Percentiles rank a stretch among this genome's conserved stretches.
Evolutionary conservation across 2,329 filamentous ascomycete genomes (phyloP).

Genomic region (Phialophora tarda): DNA sequence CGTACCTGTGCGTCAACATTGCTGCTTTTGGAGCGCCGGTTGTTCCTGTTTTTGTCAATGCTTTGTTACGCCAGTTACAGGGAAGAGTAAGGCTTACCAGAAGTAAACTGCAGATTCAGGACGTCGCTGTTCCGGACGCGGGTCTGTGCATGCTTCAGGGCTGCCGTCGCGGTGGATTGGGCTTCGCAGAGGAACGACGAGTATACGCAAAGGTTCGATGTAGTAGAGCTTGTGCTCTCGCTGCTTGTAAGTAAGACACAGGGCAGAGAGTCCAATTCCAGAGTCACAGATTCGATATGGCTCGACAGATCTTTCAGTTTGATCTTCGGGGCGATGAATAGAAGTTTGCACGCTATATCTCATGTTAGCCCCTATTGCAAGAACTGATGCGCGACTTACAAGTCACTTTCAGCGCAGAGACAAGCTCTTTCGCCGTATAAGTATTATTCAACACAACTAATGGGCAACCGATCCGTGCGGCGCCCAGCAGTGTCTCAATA

Average conservation of each 20-base stretch:
- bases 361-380: not conserved
- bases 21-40: slow-evolving; percentile 89
- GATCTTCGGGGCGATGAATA: slow-evolving; percentile 41
- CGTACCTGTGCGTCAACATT: slow-evolving; percentile 75
- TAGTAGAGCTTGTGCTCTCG: slow-evolving; percentile 46
- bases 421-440: slow-evolving; percentile 39
- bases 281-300: slow-evolving; percentile 45
- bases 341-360: slow-evolving; percentile 38
- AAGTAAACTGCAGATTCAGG: slow-evolving; percentile 95
- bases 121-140: slow-evolving; percentile 60
- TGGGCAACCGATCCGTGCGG: slow-evolving; percentile 44
- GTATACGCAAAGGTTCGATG: slow-evolving; percentile 59
- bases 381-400: slow-evolving; percentile 15
- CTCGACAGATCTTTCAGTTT: slow-evolving; percentile 32
- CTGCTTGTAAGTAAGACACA: slow-evolving; percentile 67
- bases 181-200: slow-evolving; percentile 45
- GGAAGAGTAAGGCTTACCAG: slow-evolving; percentile 43
- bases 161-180: slow-evolving; percentile 24
- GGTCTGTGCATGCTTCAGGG: slow-evolving; percentile 24
- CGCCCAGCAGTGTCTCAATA: slow-evolving; percentile 40
- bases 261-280: slow-evolving; percentile 65
- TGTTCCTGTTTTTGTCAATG: slow-evolving; percentile 62
- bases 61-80: no score
- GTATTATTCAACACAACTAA: slow-evolving; percentile 46
- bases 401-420: slow-evolving; percentile 15